Evolutionary conservation across 805 yeast species (phyloP), one percentile per base, ranked within the genome.

Genomic region (Suhomyces pyralidae): DNA sequence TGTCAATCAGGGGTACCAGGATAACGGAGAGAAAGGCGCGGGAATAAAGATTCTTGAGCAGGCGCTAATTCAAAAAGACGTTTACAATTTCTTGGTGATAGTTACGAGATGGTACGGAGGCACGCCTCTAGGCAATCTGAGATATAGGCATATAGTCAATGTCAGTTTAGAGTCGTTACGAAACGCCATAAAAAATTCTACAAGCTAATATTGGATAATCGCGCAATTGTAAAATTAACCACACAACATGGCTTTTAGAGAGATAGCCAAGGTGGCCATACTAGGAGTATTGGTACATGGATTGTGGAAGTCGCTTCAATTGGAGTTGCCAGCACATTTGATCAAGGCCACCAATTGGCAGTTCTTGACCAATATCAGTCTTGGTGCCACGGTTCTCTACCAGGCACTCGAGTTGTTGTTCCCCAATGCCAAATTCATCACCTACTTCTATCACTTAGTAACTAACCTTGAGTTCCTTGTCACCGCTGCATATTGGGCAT

Each of bases 71-170:
- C 67, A 81, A 28, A 64, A 79, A 6, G 68, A 78, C 38, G 50
- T 83, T 10, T 66, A 76, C 3, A 84, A 86, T 61, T 79, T 83
- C 0, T 60, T 88, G 15, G 78, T 88, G 0, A 83, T 88, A 25
- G 94, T 86, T 0, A 81, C 88, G 0, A 64, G 96, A 54, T 88
- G 96, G 96, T 86, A 86, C 62, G 93, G 93, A 1, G 96, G 96
- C 0, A 76, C 77, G 0, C 88, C 88, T 3, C 63, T 89, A 40
- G 96, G 96, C 0, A 77, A 89, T 4, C 77, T 82, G 22, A 67
- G 96, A 51, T 89, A 88, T 61, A 74, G 88, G 53, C 85, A 83
- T 58, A 88, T 89, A 5, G 77, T 82, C 46, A 74, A 78, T 24
- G 81, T 79, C 12, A 85, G 84, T 0, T 69, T 73, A 14, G 84